Conservation (phyloP, 306 rosid genomes). For the Spatholobus suberectus region DNA sequence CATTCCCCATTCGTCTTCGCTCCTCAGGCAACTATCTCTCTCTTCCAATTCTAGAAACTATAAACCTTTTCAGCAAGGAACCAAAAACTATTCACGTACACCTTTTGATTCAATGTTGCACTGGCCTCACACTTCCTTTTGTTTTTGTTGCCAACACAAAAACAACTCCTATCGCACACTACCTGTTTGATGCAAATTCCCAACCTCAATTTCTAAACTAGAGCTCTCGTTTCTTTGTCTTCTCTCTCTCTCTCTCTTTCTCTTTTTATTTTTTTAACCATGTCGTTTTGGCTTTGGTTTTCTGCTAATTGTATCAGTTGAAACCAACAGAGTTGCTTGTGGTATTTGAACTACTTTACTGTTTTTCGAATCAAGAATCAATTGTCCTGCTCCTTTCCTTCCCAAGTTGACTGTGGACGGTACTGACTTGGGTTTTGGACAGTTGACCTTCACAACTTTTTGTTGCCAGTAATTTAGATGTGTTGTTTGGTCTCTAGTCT, state of each 20-base stretch:
- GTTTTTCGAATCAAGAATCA: conserved; percentile 9
- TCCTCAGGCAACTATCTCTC: too few relatives aligned
- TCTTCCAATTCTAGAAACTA: neutral
- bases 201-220: neutral
- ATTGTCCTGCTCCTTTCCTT: neutral
- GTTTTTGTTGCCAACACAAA: neutral
- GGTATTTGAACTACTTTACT: too few relatives aligned
- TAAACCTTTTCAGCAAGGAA: neutral
- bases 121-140: neutral
- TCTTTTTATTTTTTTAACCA: neutral
- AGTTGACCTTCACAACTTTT: neutral
- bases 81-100: too few relatives aligned
- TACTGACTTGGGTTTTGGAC: too few relatives aligned
- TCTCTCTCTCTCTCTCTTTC: neutral
- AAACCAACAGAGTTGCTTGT: neutral
- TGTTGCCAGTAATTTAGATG: neutral
- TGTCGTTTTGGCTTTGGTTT: too few relatives aligned
- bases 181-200: conserved; percentile 51
- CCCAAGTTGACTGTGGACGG: too few relatives aligned
- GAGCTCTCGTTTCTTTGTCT: neutral
- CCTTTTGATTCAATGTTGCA: neutral
- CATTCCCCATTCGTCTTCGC: conserved; percentile 87
- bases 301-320: too few relatives aligned
- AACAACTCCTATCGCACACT: neutral
- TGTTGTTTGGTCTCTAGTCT: neutral